A percentile compares a stretch with the other conserved stretches of the same genome.
These are phyloP conservation scores for Eucalyptus erythrocorys DNA, from an alignment of 345 rosid genomes.

Conservation along the genomic window DNA sequence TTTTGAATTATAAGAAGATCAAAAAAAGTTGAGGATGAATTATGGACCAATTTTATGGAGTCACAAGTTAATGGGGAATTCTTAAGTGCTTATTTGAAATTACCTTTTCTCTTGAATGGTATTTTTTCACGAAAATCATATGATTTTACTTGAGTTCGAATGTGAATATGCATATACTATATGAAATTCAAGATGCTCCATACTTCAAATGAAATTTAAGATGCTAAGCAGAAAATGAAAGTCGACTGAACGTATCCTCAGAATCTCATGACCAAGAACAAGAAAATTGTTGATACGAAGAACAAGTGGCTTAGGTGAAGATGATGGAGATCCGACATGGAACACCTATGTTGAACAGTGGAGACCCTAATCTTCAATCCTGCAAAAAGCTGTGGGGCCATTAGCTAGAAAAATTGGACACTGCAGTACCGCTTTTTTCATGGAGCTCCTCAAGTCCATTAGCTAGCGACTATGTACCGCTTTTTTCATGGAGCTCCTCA, in stretches of 20 bases:
- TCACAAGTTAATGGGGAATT: not conserved
- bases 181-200: not conserved
- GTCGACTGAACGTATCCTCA: not conserved
- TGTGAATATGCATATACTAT: not conserved
- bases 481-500: too few relatives aligned
- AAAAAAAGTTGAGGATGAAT: not conserved
- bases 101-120: not conserved
- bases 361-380: not conserved
- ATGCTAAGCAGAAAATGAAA: not conserved
- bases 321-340: not conserved
- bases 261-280: not conserved
- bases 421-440: not conserved
- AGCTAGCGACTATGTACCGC: not conserved
- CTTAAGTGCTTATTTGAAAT: not conserved
- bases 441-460: not conserved
- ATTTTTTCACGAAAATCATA: not conserved
- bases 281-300: not conserved
- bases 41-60: not conserved
- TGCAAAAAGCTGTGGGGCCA: not conserved
- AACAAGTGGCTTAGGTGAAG: not conserved
- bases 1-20: not conserved
- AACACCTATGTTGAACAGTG: not conserved
- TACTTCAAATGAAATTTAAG: not conserved
- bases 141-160: not conserved
- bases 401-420: not conserved